Base-by-base conservation (phyloP, 352 stramenopile genomes). In the Pythium brachiatum region DNA sequence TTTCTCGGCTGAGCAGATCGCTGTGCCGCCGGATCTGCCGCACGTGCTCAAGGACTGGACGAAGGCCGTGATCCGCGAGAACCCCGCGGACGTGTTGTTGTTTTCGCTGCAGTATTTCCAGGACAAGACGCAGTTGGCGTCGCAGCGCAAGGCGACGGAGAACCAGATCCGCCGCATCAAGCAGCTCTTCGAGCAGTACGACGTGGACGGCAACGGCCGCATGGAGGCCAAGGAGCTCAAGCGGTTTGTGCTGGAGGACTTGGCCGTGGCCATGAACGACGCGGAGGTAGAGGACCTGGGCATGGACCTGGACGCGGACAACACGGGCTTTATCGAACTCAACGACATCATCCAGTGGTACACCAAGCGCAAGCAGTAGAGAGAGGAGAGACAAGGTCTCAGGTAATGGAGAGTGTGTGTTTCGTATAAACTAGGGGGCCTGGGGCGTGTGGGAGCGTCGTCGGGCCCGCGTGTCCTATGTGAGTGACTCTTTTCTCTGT, bases 1-100 rank as follows among this genome's bases (percentile, higher is more conserved):
- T 50, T 97, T 97, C 65, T 92, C 78, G 46, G 90, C 90, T 9
- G 90, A 97, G 72, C 91, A 97, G 66, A 97, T 97, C 64, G 86
- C 80, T 0, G 89, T 97, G 68, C 83, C 87, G 9, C 77, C 87
- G 0, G 91, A 97, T 39, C 75, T 97, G 13, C 89, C 90, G 26
- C 66, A 78, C 7, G 76, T 97, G 50, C 71, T 97, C 34, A 97
- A 97, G 64, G 86, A 97, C 59, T 97, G 90, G 82, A 92, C 90
- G 7, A 97, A 97, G 73, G 86, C 82, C 3, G 79, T 97, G 64
- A 95, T 97, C 53, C 76, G 79, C 2, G 80, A 83, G 36, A 82
- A 90, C 44, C 88, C 90, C 1, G 60, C 72, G 0, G 81, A 97
- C 64, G 32, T 97, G 63, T 36, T 92, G 29, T 53, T 64, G n/a